phyloP scores from a whole-genome alignment of 2,329 filamentous ascomycete genomes.

The Daldinia sp. region DNA sequence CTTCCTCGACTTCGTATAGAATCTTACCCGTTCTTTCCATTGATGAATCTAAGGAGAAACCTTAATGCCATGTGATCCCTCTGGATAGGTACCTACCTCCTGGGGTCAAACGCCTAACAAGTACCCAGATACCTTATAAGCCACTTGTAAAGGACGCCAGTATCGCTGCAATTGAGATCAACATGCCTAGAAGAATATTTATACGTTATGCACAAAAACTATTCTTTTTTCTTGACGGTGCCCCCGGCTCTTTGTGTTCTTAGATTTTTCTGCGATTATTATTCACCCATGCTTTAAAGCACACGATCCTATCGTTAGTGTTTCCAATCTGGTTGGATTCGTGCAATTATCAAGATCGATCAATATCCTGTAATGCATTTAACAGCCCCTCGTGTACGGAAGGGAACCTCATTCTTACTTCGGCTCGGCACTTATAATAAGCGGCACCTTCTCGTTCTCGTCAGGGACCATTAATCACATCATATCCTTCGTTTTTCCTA shows the following conservation, averaged over 20 bases:
- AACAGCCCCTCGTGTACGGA: not conserved
- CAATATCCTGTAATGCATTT: slow-evolving; percentile 8
- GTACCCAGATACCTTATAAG: too few species aligned
- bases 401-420: slow-evolving; percentile 1
- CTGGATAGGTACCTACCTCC: too few species aligned
- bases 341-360: slow-evolving; percentile 16
- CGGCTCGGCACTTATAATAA: slow-evolving; percentile 31
- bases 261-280: not conserved
- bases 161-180: not conserved
- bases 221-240: not conserved
- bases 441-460: not conserved
- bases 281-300: not conserved
- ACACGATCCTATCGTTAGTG: not conserved
- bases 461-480: not conserved
- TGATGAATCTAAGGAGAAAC: not conserved
- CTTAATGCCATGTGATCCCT: slow-evolving; percentile 8
- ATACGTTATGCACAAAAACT: slow-evolving; percentile 13
- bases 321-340: slow-evolving; percentile 4
- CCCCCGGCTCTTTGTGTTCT: not conserved
- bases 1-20: slow-evolving; percentile 12
- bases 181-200: not conserved
- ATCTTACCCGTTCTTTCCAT: not conserved
- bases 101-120: not conserved
- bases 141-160: not conserved
- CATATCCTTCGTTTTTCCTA: not conserved